A percentile compares a stretch with the other conserved stretches of the same genome.
These are phyloP conservation scores for Starmera caribaea DNA, from an alignment of 805 yeast species.

Conservation along the genomic window DNA sequence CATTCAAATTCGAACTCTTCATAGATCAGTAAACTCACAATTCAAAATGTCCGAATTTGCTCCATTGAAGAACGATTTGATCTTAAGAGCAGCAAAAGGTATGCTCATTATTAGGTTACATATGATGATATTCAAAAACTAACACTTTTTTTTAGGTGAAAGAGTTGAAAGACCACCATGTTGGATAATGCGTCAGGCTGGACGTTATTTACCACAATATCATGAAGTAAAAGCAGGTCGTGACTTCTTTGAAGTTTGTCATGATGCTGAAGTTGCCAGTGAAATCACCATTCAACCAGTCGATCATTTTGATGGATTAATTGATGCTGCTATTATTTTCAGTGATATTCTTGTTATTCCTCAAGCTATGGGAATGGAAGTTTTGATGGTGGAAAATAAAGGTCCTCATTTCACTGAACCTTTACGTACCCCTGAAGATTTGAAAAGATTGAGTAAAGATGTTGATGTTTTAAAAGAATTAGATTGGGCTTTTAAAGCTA, in stretches of 20 bases:
- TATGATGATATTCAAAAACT: neutral
- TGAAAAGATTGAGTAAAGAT: conserved; percentile 45
- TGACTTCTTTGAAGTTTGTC: conserved; percentile 92
- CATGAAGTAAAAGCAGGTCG: conserved; percentile 77
- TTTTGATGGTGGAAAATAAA: conserved; percentile 85
- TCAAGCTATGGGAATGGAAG: conserved; percentile 96
- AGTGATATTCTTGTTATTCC: conserved; percentile 94
- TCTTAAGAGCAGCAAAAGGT: conserved; percentile 81
- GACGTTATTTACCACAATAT: conserved; percentile 84
- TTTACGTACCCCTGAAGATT: conserved; percentile 62
- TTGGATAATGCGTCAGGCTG: conserved; percentile 99
- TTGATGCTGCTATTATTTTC: conserved; percentile 96
- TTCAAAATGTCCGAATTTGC: conserved; percentile 39
- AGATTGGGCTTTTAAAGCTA: conserved; percentile 94
- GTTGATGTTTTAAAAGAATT: conserved; percentile 71
- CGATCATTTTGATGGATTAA: conserved; percentile 75
- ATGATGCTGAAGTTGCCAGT: conserved; percentile 89
- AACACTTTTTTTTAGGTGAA: conserved; percentile 34
- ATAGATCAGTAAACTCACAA: neutral
- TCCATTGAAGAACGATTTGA: conserved; percentile 77
- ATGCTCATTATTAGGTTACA: conserved; percentile 16
- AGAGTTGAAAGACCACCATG: conserved; percentile 93
- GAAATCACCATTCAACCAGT: conserved; percentile 94
- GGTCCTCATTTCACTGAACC: conserved; percentile 94
- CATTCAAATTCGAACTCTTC: too few relatives aligned